Base-by-base conservation (phyloP, 768 basidiomycete genomes). In the Boletus rufocinnamomeus region DNA sequence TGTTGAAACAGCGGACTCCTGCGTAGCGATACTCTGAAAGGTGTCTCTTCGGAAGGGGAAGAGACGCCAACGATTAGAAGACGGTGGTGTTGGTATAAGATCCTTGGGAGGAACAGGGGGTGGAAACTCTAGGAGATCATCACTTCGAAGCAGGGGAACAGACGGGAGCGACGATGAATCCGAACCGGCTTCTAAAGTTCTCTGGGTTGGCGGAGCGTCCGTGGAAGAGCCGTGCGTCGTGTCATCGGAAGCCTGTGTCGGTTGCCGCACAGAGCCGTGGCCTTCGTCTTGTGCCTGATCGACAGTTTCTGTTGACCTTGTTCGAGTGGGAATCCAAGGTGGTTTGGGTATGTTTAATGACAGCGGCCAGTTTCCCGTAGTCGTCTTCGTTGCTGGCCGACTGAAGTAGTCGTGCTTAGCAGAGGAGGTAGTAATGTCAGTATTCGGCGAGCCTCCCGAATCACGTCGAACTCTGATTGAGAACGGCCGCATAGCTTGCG, bases 401-500 rank as follows among this genome's bases (percentile, higher is more conserved):
- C 54, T 56, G 25, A 70, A 63, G 43, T 61, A 60, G 44, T 70
- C 67, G 55, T 60, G 69, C 35, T 64, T 72, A 27, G 49, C 28
- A 30, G 56, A 56, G 34, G 35, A 41, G 56, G 56, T 35, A 40
- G 52, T 21, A 19, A 69, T 65, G 56, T 64, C 74, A 58, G 56
- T 70, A 56, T 57, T 64, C 16, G 57, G 66, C 45, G 73, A 78
- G 50, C 70, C 68, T 48, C 67, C 68, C 23, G 78, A 75, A 30
- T 77, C 77, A 56, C 70, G 69, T 8, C 79, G 74, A 56, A 59
- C 64, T 35, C 79, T 78, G 23, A 65, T 64, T 46, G 77, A 72
- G 30, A 78, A 69, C 3, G 84, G 81, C 1, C 82, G 77, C 30
- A 87, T 77, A 4, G 84, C 80, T 56, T 82, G 79, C 14, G 74